Evolutionary conservation across 169 alveolate genomes (phyloP).

Genomic region (Theileria annulata): DNA sequence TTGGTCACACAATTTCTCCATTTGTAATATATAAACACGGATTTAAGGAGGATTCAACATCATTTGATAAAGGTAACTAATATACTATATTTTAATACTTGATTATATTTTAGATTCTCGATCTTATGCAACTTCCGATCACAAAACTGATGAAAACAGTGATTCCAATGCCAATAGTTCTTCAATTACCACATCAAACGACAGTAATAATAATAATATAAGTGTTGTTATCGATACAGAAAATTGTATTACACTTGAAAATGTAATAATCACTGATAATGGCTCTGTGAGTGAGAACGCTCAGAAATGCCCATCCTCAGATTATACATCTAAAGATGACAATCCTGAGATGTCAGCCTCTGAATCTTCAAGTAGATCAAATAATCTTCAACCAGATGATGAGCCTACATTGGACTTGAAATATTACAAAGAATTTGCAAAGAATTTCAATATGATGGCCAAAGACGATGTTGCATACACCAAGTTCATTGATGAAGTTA

Average conservation of each 20-base stretch:
- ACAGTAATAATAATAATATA: background rate
- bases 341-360: background rate
- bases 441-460: background rate
- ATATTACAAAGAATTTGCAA: slow-evolving; percentile 23
- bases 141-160: background rate
- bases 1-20: slow-evolving; percentile 57
- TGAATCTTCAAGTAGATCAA: background rate
- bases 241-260: background rate
- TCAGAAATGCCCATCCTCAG: background rate
- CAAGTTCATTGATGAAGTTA: background rate
- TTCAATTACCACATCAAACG: background rate
- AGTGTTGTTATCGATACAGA: background rate
- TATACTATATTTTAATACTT: background rate
- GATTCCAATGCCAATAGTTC: background rate
- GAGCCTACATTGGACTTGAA: background rate
- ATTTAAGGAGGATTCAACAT: background rate
- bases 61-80: slow-evolving; percentile 8
- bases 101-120: background rate
- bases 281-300: background rate
- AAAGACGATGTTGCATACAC: slow-evolving; percentile 32
- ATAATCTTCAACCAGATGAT: background rate
- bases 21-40: slow-evolving; percentile 18
- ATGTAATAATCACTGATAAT: background rate
- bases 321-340: background rate
- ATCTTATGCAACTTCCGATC: background rate